Conservation (phyloP, 345 rosid genomes). For the Gynandropsis gynandra region DNA sequence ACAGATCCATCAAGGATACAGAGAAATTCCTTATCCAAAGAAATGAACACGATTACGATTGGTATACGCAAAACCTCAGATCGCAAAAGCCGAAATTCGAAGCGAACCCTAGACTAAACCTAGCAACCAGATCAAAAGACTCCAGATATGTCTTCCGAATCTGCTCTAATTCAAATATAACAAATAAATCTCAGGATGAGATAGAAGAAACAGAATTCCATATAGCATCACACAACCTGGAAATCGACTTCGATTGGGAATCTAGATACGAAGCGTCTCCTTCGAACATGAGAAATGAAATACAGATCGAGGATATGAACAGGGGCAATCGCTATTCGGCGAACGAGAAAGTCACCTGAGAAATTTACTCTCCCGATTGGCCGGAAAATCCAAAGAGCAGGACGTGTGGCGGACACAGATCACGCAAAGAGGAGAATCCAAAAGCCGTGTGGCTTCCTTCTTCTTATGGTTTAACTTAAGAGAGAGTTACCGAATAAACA, state of each 20-base stretch:
- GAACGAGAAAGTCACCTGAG: constrained; percentile 23
- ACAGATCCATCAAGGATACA: too few species aligned
- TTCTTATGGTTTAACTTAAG: too few species aligned
- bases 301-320: background rate
- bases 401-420: constrained; percentile 30
- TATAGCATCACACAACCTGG: background rate
- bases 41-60: too few species aligned
- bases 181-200: background rate
- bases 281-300: background rate
- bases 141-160: background rate
- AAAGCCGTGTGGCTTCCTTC: too few species aligned
- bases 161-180: background rate
- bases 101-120: background rate
- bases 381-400: constrained; percentile 22
- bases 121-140: background rate
- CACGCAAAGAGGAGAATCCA: background rate
- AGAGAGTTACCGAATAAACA: constrained; percentile 15
- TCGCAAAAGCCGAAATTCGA: too few species aligned
- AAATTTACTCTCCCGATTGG: constrained; percentile 8
- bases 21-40: too few species aligned
- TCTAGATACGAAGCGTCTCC: background rate
- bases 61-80: too few species aligned
- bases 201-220: background rate
- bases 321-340: background rate
- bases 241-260: background rate